Evolutionary conservation across 148 eudicot species (phyloP).

Genomic region (Cornus florida): DNA sequence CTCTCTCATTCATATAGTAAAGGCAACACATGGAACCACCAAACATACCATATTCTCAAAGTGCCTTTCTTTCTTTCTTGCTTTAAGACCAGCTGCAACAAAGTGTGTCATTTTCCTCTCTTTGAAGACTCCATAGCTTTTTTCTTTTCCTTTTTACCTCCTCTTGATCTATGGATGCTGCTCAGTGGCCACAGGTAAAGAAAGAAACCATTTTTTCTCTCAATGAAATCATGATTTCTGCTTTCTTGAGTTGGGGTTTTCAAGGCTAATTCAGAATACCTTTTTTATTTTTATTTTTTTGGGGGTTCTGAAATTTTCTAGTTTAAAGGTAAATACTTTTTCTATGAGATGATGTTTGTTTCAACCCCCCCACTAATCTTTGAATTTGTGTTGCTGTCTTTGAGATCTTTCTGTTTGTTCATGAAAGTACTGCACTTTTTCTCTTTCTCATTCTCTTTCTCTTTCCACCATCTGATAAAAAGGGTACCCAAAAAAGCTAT

Average conservation of each 20-base stretch:
- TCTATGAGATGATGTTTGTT: constrained; percentile 13
- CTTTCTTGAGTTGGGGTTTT: constrained; percentile 6
- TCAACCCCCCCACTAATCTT: constrained; percentile 17
- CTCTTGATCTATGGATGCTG: constrained; percentile 25
- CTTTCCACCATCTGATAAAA: constrained; percentile 10
- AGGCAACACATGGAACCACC: constrained; percentile 11
- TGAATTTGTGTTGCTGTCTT: constrained; percentile 5
- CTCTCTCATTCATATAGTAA: constrained; percentile 4
- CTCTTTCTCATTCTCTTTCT: neutral
- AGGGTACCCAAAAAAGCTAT: neutral
- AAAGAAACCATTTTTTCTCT: constrained; percentile 4
- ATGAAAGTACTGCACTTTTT: constrained; percentile 15
- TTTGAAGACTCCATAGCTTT: constrained; percentile 14
- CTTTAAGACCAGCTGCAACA: constrained; percentile 21
- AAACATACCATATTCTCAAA: neutral
- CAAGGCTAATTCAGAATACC: neutral
- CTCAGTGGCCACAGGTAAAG: constrained; percentile 30
- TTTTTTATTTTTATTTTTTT: neutral
- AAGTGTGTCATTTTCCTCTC: constrained; percentile 19
- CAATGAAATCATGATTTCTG: constrained; percentile 11
- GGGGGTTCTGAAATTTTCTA: neutral
- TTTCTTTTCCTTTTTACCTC: constrained; percentile 3
- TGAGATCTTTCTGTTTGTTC: constrained; percentile 6
- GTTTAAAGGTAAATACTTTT: constrained; percentile 8
- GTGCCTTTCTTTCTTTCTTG: constrained; percentile 12